These are phyloP conservation scores for Phlyctochytrium arcticum DNA, from an alignment of 192 early-diverging fungal species.

Conservation along the genomic window DNA sequence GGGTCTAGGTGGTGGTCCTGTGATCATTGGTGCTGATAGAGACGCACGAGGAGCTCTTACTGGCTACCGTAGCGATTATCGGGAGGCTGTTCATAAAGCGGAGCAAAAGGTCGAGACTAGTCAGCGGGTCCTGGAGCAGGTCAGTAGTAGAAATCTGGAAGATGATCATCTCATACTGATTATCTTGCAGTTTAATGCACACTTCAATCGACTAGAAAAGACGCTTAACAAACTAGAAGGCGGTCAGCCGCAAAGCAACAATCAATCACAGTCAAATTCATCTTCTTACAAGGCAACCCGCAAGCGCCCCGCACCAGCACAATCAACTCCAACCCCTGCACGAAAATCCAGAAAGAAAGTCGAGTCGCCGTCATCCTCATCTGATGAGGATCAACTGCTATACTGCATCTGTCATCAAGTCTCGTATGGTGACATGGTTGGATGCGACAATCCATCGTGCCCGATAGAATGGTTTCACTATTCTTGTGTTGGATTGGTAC, in stretches of 20 bases:
- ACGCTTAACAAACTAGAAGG: conserved; percentile 1
- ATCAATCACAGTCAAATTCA: neutral
- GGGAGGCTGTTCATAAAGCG: neutral
- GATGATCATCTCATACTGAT: neutral
- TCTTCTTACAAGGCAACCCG: neutral
- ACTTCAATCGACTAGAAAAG: conserved; percentile 7
- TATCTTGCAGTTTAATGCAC: conserved; percentile 2
- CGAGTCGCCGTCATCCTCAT: neutral
- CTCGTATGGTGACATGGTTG: conserved; percentile 59
- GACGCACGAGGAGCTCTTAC: conserved; percentile 17
- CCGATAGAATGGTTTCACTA: conserved; percentile 59
- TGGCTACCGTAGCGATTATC: conserved; percentile 20
- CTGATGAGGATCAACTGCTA: conserved; percentile 40
- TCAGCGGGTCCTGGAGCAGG: conserved; percentile 18
- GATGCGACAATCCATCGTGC: conserved; percentile 52
- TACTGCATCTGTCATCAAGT: conserved; percentile 57
- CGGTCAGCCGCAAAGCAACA: no score
- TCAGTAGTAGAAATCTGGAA: neutral
- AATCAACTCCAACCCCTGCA: neutral
- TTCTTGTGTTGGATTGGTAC: conserved; percentile 50
- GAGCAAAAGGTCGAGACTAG: conserved; percentile 12
- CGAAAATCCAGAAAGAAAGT: neutral
- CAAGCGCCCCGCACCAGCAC: neutral
- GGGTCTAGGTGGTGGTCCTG: neutral
- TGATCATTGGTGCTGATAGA: conserved; percentile 14